Evolutionary conservation across 352 stramenopile species (phyloP).

Genomic region (Phytophthora lateralis): DNA sequence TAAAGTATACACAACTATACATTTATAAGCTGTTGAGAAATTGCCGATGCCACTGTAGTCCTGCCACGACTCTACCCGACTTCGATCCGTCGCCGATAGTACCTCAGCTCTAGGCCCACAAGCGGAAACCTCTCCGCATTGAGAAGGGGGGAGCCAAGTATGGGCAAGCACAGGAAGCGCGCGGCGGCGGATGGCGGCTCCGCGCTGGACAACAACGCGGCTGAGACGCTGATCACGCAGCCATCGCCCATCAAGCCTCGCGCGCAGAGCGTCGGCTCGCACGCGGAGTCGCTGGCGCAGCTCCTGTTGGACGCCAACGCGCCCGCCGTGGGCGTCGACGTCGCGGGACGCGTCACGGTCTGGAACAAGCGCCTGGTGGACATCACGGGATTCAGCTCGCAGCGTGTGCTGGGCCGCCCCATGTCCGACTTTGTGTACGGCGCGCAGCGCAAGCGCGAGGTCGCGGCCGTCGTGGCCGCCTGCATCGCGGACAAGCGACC

Average conservation of each 20-base stretch:
- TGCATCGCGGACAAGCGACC: slow-evolving; percentile 44
- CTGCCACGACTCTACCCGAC: background rate
- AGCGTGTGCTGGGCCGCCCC: slow-evolving; percentile 42
- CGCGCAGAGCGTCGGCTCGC: slow-evolving; percentile 19
- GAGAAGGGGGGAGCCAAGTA: slow-evolving; percentile 12
- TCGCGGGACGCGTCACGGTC: slow-evolving; percentile 52
- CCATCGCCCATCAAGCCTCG: background rate
- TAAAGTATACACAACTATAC: no score
- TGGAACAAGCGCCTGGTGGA: slow-evolving; percentile 65
- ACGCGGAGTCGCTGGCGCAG: slow-evolving; percentile 23
- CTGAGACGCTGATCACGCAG: background rate
- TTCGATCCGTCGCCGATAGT: no score
- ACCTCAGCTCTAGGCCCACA: background rate
- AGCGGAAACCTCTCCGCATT: background rate
- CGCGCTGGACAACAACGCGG: slow-evolving; percentile 17
- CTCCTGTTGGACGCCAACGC: slow-evolving; percentile 70
- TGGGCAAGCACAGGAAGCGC: slow-evolving; percentile 33
- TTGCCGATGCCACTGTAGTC: no score
- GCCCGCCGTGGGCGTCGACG: slow-evolving; percentile 63
- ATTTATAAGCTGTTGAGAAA: no score
- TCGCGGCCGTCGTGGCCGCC: slow-evolving; percentile 30
- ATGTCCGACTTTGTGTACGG: slow-evolving; percentile 65
- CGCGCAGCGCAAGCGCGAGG: slow-evolving; percentile 36
- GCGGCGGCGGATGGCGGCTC: no score
- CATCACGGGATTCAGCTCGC: slow-evolving; percentile 56